Percentiles rank a stretch among this genome's conserved stretches.
phyloP scores from a whole-genome alignment of 306 rosid genomes.

The Phaseolus lunatus region DNA sequence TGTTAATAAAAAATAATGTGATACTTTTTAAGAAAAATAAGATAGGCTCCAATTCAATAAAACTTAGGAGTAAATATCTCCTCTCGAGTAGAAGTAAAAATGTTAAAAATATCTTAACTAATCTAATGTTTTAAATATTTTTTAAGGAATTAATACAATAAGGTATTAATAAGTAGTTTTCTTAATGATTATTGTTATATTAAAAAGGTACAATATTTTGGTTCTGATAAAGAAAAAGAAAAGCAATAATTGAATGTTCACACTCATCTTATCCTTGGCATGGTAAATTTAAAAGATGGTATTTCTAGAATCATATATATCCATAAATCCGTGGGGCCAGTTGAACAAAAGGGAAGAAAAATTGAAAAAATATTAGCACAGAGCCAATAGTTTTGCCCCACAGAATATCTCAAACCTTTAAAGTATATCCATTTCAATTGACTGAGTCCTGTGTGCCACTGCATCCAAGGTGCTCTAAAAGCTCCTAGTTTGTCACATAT shows the following conservation, averaged over 20 bases:
- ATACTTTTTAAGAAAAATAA: too few relatives aligned
- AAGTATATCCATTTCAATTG: conserved; percentile 31
- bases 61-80: too few relatives aligned
- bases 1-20: too few relatives aligned
- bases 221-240: not conserved
- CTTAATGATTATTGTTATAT: too few relatives aligned
- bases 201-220: too few relatives aligned
- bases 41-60: too few relatives aligned
- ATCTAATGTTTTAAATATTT: too few relatives aligned
- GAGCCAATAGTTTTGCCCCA: conserved; percentile 26
- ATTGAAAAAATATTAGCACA: too few relatives aligned
- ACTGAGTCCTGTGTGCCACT: conserved; percentile 53
- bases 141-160: too few relatives aligned
- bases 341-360: not conserved
- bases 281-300: not conserved
- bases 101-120: too few relatives aligned
- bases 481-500: conserved; percentile 31
- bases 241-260: not conserved
- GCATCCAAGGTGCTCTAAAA: conserved; percentile 31
- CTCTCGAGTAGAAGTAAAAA: too few relatives aligned
- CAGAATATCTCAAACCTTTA: conserved; percentile 44
- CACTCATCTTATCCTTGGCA: not conserved
- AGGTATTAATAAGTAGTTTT: too few relatives aligned
- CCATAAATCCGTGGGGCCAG: not conserved
- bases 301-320: not conserved